These are phyloP conservation scores for Trichoderma erinaceum DNA, from an alignment of 495 filamentous ascomycete species.

Conservation along the genomic window DNA sequence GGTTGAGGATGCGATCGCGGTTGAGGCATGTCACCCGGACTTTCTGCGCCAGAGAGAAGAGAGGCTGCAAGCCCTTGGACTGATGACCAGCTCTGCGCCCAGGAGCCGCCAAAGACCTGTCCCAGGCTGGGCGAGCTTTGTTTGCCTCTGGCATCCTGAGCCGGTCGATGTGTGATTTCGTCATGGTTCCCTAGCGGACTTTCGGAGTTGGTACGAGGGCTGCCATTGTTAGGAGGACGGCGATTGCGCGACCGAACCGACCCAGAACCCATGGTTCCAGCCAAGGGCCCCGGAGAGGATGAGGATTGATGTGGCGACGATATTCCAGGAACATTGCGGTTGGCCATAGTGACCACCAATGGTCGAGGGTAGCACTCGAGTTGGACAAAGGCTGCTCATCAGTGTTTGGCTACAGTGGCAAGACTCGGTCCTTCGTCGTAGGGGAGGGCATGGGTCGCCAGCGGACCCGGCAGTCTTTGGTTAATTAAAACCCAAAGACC, in stretches of 20 bases:
- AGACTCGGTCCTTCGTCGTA: neutral
- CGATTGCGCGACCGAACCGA: conserved; percentile 16
- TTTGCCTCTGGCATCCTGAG: neutral
- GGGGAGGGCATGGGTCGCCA: neutral
- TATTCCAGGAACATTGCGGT: neutral
- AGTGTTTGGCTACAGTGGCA: neutral
- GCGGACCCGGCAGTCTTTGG: neutral
- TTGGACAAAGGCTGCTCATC: neutral
- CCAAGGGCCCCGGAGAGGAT: conserved; percentile 1
- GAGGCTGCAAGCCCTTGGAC: conserved; percentile 41
- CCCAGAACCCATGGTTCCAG: neutral
- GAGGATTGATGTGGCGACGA: conserved; percentile 14
- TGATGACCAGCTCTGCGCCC: conserved; percentile 42
- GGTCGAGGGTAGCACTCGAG: conserved; percentile 7
- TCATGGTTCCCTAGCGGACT: neutral
- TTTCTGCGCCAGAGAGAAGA: conserved; percentile 29
- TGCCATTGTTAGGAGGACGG: conserved; percentile 1
- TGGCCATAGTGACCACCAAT: conserved; percentile 14
- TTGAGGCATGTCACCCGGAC: neutral
- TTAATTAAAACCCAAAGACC: conserved; percentile 1
- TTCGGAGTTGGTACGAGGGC: neutral
- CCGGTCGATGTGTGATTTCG: neutral
- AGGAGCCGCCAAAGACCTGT: conserved; percentile 32
- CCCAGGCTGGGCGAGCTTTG: conserved; percentile 26
- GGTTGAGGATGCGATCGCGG: neutral